Evolutionary conservation across 202 grass and related monocot genomes (phyloP).

Genomic region (Panicum hallii): DNA sequence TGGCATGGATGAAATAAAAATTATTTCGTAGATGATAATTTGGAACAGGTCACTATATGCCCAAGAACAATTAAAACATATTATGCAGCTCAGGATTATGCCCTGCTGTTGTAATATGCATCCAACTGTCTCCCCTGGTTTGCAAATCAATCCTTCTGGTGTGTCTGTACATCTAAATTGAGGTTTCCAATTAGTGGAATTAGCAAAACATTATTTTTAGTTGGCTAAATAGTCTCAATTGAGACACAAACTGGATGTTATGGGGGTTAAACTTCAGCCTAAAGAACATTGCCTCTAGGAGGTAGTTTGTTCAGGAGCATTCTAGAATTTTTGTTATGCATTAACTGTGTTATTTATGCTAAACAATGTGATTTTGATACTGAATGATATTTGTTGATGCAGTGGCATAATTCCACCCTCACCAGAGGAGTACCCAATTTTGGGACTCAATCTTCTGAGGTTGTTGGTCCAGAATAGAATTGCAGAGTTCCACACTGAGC

Average conservation of each 20-base stretch:
- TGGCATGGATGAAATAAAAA: background rate
- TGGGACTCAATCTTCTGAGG: slow-evolving; percentile 82
- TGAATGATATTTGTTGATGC: slow-evolving; percentile 35
- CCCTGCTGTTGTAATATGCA: background rate
- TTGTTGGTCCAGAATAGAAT: slow-evolving; percentile 96
- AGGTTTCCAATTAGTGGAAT: background rate
- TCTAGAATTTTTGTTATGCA: background rate
- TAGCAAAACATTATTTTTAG: background rate
- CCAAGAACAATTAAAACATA: background rate
- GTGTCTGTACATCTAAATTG: background rate
- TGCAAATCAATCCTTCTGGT: background rate
- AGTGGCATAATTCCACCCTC: slow-evolving; percentile 66
- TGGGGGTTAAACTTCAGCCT: too few relatives aligned
- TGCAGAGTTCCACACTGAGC: slow-evolving; percentile 91
- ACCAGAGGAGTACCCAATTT: slow-evolving; percentile 69
- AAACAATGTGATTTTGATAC: background rate
- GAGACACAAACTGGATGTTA: background rate
- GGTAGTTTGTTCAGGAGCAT: slow-evolving; percentile 9
- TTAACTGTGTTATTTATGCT: background rate
- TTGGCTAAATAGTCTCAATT: background rate
- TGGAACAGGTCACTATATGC: background rate
- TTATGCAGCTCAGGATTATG: background rate
- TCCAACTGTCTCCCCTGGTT: background rate
- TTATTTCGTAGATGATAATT: background rate
- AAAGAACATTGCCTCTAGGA: background rate